Conservation (phyloP, 1,284 basidiomycete genomes). For the Trametes hirsuta region DNA sequence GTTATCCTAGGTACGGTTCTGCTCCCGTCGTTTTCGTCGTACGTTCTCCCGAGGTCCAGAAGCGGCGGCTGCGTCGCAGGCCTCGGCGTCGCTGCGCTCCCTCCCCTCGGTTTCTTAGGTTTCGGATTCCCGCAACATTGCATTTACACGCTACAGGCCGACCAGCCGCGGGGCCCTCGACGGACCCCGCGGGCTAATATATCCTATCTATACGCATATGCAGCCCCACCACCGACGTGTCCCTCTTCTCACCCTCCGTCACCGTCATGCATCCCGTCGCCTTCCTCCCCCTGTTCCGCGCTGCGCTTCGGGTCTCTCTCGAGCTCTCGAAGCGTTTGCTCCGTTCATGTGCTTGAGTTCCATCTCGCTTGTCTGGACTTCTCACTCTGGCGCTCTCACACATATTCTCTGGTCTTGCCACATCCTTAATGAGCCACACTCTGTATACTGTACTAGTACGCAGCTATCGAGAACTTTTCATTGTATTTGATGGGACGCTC, state of each 20-base stretch:
- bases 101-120: background rate
- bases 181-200: slow-evolving; percentile 21
- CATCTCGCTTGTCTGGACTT: background rate
- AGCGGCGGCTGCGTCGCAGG: slow-evolving; percentile 5
- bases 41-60: background rate
- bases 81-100: slow-evolving; percentile 5
- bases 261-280: background rate
- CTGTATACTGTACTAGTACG: too few relatives aligned
- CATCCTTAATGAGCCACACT: too few relatives aligned
- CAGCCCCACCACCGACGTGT: slow-evolving; percentile 1
- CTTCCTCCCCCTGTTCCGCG: background rate
- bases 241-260: background rate
- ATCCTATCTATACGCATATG: slow-evolving; percentile 26
- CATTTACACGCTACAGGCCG: slow-evolving; percentile 14
- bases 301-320: background rate
- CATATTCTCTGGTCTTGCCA: too few relatives aligned
- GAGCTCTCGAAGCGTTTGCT: background rate
- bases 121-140: slow-evolving; percentile 7
- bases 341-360: background rate
- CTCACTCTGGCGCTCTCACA: too few relatives aligned
- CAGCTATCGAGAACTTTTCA: too few relatives aligned
- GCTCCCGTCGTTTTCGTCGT: background rate
- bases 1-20: slow-evolving; percentile 11
- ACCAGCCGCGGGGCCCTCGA: slow-evolving; percentile 9
- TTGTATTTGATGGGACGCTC: too few relatives aligned